These are phyloP conservation scores for Chaetothyriales sp. DNA, from an alignment of 2,329 filamentous ascomycete species.

Conservation along the genomic window DNA sequence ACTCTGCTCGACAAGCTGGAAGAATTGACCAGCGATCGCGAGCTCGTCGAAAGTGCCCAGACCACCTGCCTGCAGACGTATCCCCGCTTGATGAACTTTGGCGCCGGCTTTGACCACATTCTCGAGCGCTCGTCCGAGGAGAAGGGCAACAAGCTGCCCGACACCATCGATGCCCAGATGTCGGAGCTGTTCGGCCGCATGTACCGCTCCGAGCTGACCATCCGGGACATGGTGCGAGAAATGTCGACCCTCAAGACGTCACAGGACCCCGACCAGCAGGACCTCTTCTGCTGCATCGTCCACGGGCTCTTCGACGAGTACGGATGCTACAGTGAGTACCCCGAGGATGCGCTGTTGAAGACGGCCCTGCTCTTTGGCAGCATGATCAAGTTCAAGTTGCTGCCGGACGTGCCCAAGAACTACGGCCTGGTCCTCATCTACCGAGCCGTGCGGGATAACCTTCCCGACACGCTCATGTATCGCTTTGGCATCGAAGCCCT, in stretches of 20 bases:
- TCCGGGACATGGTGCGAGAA: slow-evolving; percentile 71
- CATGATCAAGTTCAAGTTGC: slow-evolving; percentile 84
- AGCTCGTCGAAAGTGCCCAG: slow-evolving; percentile 68
- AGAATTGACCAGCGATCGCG: slow-evolving; percentile 45
- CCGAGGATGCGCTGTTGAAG: slow-evolving; percentile 85
- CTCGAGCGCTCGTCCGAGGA: slow-evolving; percentile 73
- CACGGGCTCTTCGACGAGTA: slow-evolving; percentile 97
- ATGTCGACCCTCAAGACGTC: slow-evolving; percentile 83
- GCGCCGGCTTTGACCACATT: slow-evolving; percentile 79
- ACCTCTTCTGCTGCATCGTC: slow-evolving; percentile 97
- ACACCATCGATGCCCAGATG: slow-evolving; percentile 76
- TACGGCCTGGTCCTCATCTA: slow-evolving; percentile 95
- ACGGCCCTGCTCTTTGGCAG: slow-evolving; percentile 94
- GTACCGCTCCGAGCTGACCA: slow-evolving; percentile 83
- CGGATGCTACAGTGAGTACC: slow-evolving; percentile 87
- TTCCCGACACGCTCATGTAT: slow-evolving; percentile 80
- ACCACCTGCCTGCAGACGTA: slow-evolving; percentile 83
- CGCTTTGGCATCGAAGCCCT: slow-evolving; percentile 94
- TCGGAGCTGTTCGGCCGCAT: slow-evolving; percentile 96
- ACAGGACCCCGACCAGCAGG: slow-evolving; percentile 69
- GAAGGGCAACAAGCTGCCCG: slow-evolving; percentile 61
- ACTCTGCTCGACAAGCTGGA: slow-evolving; percentile 67
- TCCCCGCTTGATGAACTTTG: slow-evolving; percentile 89
- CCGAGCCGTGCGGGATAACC: slow-evolving; percentile 81
- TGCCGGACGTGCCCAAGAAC: slow-evolving; percentile 79